Conservation (phyloP, 2,329 filamentous ascomycete species). For the Mollisiaceae sp. region DNA sequence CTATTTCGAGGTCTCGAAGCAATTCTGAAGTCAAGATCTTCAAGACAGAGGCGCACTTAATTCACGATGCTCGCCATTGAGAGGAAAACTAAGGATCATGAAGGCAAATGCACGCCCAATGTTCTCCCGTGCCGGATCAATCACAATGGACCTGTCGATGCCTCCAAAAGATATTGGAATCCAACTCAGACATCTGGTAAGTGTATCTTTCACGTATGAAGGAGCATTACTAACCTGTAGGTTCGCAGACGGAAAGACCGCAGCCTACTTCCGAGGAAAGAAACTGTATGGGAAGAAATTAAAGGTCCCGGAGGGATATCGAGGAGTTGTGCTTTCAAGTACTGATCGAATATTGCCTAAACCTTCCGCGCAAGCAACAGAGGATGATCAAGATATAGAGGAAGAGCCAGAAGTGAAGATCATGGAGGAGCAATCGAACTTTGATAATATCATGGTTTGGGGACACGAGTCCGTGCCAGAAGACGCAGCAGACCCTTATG, state of each 20-base stretch:
- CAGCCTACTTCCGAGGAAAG: slow-evolving; percentile 78
- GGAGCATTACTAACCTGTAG: slow-evolving; percentile 11
- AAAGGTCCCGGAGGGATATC: slow-evolving; percentile 72
- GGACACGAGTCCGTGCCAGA: slow-evolving; percentile 73
- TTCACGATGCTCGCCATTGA: slow-evolving; percentile 39
- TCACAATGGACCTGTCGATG: slow-evolving; percentile 74
- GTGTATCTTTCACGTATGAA: background rate
- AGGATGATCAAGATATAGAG: slow-evolving; percentile 51
- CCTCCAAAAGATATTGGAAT: slow-evolving; percentile 71
- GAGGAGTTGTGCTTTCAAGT: slow-evolving; percentile 64
- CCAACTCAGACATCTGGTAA: slow-evolving; percentile 56
- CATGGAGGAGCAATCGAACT: slow-evolving; percentile 68
- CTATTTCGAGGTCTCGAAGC: background rate
- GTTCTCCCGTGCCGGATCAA: slow-evolving; percentile 82
- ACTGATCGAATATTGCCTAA: slow-evolving; percentile 46
- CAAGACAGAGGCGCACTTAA: background rate
- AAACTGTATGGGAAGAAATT: slow-evolving; percentile 74
- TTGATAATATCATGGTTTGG: slow-evolving; percentile 83
- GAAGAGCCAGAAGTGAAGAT: slow-evolving; percentile 57
- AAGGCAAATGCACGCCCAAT: slow-evolving; percentile 54
- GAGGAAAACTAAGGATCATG: slow-evolving; percentile 32
- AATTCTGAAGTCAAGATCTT: background rate
- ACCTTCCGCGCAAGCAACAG: slow-evolving; percentile 33
- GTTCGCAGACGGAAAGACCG: slow-evolving; percentile 54
- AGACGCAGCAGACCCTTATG: slow-evolving; percentile 68